Base-by-base conservation (phyloP, 768 basidiomycete genomes). In the Pluteus cervinus region DNA sequence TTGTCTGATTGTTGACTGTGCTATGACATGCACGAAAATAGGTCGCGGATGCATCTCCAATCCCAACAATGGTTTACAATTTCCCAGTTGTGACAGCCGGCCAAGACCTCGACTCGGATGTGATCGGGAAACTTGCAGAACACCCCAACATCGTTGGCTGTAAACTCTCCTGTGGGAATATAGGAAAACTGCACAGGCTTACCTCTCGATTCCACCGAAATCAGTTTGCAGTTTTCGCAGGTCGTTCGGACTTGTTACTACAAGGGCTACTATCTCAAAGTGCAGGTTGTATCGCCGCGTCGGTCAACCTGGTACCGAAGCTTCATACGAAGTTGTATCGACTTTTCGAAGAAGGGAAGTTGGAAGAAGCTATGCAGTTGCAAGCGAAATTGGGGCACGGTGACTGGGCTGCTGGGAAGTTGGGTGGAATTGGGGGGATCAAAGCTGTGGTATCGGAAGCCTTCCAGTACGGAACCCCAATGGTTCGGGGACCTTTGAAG, bases 81-180 rank as follows among this genome's bases (percentile, higher is more conserved):
- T 90, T 89, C 62, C 85, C 88, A 29, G 69, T 65, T 32, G 86
- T 85, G 37, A 83, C 82, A 10, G 80, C 87, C 1, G 87, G 89
- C 10, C 73, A 85, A 43, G 85, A 93, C 53, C 75, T 93, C 25
- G 83, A 88, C 55, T 88, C 86, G 0, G 87, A 91, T 55, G 70
- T 72, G 35, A 71, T 93, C 49, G 67, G 67, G 34, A 63, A 69
- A 12, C 71, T 92, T 23, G 79, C 83, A 3, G 57, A 71, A 30
- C 87, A 89, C 54, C 84, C 84, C 5, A 90, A 91, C 60, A 86
- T 88, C 46, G 82, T 90, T 42, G 89, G 89, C 41, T 79, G 75
- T 35, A 91, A 86, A 60, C 69, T 92, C 16, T 90, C 89, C 22
- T 90, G 87, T 54, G 87, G 82, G 4, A 82, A 79, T 48, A 77